A percentile compares a stretch with the other conserved stretches of the same genome.
Conservation (phyloP, 257 asterid genomes). For the Voacanga thouarsii region DNA sequence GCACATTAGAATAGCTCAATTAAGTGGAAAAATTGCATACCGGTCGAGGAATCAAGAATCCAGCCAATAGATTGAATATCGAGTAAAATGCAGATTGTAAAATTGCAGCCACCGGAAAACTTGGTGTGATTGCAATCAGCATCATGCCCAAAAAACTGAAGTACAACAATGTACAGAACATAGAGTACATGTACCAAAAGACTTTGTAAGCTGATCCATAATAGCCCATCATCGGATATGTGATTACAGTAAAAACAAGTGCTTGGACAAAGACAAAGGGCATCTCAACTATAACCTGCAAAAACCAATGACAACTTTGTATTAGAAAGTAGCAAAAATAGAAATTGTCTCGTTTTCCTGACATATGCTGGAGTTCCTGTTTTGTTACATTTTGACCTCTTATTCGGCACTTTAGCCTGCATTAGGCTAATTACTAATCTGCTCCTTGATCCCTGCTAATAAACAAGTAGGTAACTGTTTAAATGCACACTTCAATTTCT, state of each 20-base stretch:
- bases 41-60: constrained; percentile 52
- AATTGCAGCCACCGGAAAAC: constrained; percentile 49
- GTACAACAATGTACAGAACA: constrained; percentile 47
- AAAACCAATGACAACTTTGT: background rate
- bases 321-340: background rate
- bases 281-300: constrained; percentile 50
- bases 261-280: constrained; percentile 50
- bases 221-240: constrained; percentile 64
- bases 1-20: background rate
- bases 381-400: too few relatives aligned
- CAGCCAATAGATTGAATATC: constrained; percentile 49
- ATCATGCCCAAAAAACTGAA: constrained; percentile 58
- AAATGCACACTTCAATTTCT: background rate
- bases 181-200: constrained; percentile 44
- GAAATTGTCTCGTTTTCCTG: background rate
- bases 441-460: background rate
- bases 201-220: constrained; percentile 43
- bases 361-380: background rate
- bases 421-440: too few relatives aligned
- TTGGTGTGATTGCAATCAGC: constrained; percentile 54
- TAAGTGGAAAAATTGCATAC: constrained; percentile 18
- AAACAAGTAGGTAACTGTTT: background rate
- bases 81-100: constrained; percentile 50
- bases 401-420: too few relatives aligned
- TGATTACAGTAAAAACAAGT: constrained; percentile 37